A percentile compares a stretch with the other conserved stretches of the same genome.
Conservation (phyloP, 768 basidiomycete genomes). For the Pulveroboletus sp. region DNA sequence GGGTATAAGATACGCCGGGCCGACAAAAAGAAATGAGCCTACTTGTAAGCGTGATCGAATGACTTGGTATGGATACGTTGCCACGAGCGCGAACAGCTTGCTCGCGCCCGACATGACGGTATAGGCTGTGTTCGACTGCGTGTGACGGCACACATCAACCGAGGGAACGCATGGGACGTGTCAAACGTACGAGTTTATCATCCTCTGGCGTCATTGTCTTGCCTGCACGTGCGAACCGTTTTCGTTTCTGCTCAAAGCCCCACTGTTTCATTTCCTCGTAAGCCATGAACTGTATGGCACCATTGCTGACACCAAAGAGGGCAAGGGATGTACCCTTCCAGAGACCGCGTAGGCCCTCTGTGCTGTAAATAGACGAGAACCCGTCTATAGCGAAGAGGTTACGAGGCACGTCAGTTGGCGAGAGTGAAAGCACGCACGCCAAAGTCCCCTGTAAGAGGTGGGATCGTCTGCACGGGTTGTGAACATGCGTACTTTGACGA, state of each 20-base stretch:
- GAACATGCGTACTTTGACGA: constrained; percentile 96
- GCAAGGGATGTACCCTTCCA: constrained; percentile 88
- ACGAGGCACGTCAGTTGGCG: neutral
- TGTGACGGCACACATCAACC: neutral
- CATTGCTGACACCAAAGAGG: constrained; percentile 90
- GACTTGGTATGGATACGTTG: constrained; percentile 98
- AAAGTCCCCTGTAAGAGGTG: constrained; percentile 73
- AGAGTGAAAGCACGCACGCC: constrained; percentile 44
- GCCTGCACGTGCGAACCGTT: constrained; percentile 58
- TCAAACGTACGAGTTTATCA: constrained; percentile 76
- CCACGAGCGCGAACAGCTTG: constrained; percentile 76
- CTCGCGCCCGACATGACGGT: constrained; percentile 89
- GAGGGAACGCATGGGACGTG: neutral
- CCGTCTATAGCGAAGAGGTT: constrained; percentile 48
- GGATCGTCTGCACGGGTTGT: constrained; percentile 69
- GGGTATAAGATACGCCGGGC: neutral
- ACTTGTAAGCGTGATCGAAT: constrained; percentile 93
- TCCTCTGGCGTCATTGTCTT: constrained; percentile 65
- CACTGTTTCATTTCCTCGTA: constrained; percentile 96
- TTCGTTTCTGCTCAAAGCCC: constrained; percentile 78
- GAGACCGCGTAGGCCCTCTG: constrained; percentile 77
- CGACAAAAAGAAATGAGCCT: constrained; percentile 11
- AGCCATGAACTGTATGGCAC: constrained; percentile 92
- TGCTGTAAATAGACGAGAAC: constrained; percentile 60
- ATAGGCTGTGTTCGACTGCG: constrained; percentile 86